Evolutionary conservation across 78 protist species (phyloP).

Genomic region (Mastigamoeba balamuthi): DNA sequence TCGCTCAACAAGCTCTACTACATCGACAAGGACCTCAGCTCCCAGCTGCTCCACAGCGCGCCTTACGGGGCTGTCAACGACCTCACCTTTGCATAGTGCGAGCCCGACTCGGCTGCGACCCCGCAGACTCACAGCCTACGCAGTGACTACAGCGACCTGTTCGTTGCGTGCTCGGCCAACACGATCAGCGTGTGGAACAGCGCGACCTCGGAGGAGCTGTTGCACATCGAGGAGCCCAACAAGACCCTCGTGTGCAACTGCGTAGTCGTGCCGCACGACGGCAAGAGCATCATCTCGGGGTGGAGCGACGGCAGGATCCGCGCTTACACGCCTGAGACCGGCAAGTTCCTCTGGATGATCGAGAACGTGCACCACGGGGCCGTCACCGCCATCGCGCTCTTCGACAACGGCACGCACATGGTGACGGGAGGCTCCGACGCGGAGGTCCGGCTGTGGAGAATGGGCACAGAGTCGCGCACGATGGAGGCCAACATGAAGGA

Average conservation of each 20-base stretch:
- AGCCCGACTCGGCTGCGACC: too few species aligned
- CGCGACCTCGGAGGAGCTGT: conserved; percentile 27
- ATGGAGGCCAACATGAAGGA: conserved; percentile 43
- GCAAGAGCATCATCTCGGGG: conserved; percentile 23
- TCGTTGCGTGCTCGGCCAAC: conserved; percentile 29
- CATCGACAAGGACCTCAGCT: too few species aligned
- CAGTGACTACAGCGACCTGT: conserved; percentile 36
- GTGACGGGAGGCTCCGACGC: conserved; percentile 50
- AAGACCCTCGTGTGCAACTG: conserved; percentile 27
- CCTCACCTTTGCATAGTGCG: too few species aligned
- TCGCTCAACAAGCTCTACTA: too few species aligned
- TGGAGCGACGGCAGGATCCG: conserved; percentile 63
- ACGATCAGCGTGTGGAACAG: conserved; percentile 55
- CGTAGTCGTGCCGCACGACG: conserved; percentile 17
- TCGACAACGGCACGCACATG: conserved; percentile 2
- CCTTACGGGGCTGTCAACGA: too few species aligned
- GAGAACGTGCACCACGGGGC: conserved; percentile 49
- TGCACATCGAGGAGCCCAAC: conserved; percentile 37
- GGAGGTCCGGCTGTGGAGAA: conserved; percentile 36
- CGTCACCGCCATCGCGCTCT: conserved; percentile 20
- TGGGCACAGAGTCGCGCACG: neutral
- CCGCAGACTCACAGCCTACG: too few species aligned
- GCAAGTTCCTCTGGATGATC: conserved; percentile 33
- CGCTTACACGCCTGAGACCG: conserved; percentile 63
- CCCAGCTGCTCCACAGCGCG: too few species aligned